phyloP scores from a whole-genome alignment of 495 filamentous ascomycete species.

The Penicillium fimorum region DNA sequence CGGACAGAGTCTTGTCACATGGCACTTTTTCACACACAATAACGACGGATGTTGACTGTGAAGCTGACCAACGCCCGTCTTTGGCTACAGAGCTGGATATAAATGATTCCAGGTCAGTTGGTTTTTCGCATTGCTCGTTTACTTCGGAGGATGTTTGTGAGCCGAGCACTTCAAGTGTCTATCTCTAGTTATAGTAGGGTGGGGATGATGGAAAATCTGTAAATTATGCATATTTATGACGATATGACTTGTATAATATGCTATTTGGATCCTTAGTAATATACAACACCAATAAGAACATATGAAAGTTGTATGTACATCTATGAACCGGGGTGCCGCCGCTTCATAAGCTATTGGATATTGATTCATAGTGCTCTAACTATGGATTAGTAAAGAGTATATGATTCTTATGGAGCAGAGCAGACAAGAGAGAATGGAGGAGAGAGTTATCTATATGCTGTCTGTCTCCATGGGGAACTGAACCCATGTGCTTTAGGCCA shows the following conservation, averaged over 20 bases:
- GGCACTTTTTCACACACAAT: background rate
- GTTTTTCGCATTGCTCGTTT: background rate
- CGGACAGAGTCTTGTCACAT: background rate
- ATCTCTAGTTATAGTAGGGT: background rate
- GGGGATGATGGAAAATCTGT: background rate
- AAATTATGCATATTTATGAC: background rate
- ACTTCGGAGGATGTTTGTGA: background rate
- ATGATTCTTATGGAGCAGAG: no score
- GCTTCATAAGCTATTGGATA: no score
- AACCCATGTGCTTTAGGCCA: no score
- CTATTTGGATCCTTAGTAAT: background rate
- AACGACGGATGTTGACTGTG: background rate
- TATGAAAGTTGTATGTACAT: background rate
- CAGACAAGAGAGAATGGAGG: no score
- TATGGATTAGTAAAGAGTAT: no score
- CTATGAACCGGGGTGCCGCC: no score
- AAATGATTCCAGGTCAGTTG: background rate
- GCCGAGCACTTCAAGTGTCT: background rate
- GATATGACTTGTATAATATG: background rate
- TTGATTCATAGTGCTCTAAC: no score
- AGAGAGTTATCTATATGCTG: no score
- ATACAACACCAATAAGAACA: background rate
- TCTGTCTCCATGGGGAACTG: no score
- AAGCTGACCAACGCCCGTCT: background rate
- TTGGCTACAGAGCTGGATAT: background rate